phyloP scores from a whole-genome alignment of 495 filamentous ascomycete species.

The Tuber magnatum region DNA sequence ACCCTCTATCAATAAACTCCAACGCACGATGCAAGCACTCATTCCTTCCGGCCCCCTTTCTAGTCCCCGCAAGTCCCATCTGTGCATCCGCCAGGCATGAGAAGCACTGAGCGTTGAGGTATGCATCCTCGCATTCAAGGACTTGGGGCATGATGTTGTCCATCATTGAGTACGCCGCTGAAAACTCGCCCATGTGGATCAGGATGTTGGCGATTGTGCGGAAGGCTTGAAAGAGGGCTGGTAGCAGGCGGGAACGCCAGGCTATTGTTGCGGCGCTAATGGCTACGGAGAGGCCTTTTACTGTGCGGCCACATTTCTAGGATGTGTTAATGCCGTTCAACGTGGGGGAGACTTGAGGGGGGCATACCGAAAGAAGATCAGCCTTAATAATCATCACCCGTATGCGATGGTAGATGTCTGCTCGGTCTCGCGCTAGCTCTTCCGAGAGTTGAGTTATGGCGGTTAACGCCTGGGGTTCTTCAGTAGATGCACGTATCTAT shows the following conservation, averaged over 20 bases:
- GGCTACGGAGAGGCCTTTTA: constrained; percentile 75
- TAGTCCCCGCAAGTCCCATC: constrained; percentile 61
- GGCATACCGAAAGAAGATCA: constrained; percentile 51
- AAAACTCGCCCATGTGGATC: constrained; percentile 65
- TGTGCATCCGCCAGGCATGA: constrained; percentile 71
- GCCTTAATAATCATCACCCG: constrained; percentile 71
- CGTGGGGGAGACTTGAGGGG: background rate
- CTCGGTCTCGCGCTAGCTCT: constrained; percentile 58
- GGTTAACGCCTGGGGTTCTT: constrained; percentile 49
- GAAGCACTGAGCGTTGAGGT: constrained; percentile 61
- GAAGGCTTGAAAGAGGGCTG: constrained; percentile 70
- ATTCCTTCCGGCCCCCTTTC: constrained; percentile 42
- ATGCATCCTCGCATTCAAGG: constrained; percentile 64
- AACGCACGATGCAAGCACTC: constrained; percentile 60
- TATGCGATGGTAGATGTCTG: constrained; percentile 68
- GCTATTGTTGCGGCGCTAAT: constrained; percentile 73
- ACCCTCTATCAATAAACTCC: constrained; percentile 61
- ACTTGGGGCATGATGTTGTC: constrained; percentile 73
- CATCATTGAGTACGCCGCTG: constrained; percentile 59
- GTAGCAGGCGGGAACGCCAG: constrained; percentile 62
- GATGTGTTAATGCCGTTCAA: constrained; percentile 5
- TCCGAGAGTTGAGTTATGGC: constrained; percentile 62
- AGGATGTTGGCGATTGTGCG: constrained; percentile 62
- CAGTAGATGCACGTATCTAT: constrained; percentile 36
- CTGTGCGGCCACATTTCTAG: constrained; percentile 58